Evolutionary conservation across 805 yeast species (phyloP), one percentile per base, ranked within the genome.

Genomic region (Candida suzukii): DNA sequence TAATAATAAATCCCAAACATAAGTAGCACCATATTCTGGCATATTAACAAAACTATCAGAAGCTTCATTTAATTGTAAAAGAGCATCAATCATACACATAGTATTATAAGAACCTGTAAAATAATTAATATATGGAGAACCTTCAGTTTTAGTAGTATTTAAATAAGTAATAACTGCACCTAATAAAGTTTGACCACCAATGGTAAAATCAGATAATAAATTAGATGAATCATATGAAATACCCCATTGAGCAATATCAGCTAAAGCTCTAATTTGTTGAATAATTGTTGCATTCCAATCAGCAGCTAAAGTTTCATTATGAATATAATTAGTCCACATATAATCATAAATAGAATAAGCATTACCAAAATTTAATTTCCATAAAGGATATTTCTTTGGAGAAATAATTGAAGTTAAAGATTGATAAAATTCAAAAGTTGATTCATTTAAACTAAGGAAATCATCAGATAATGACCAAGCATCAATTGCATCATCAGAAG

Each of bases 61-160:
- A n/a, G 53, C 54, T 22, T 49, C 35, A 46, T 61, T 53, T 44
- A 71, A 48, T 24, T 61, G 62, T 37, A 67, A 37, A 25, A 67
- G 42, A 40, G 65, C 68, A 36, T 56, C 58, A 32, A 67, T 44
- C 51, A 65, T 70, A 58, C 56, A 67, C 66, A 71, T 68, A 40
- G 61, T 62, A 53, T 67, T 66, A 58, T 51, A 72, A 6, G 76
- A 64, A 32, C 76, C 76, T 13, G 72, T 68, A 48, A 64, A 57
- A 50, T 66, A 67, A 52, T 63, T 60, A 44, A 72, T 42, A 46
- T 56, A 61, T 37, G 73, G 74, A 4, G 63, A 44, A 14, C 64
- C 64, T 11, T 37, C 56, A 14, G 22, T 46, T 46, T 53, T 58
- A 16, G 74, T 68, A 19, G 57, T 50, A 52, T 65, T 65, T 43